Conservation (phyloP, 441 rosid species). For the Capsella rubella region DNA sequence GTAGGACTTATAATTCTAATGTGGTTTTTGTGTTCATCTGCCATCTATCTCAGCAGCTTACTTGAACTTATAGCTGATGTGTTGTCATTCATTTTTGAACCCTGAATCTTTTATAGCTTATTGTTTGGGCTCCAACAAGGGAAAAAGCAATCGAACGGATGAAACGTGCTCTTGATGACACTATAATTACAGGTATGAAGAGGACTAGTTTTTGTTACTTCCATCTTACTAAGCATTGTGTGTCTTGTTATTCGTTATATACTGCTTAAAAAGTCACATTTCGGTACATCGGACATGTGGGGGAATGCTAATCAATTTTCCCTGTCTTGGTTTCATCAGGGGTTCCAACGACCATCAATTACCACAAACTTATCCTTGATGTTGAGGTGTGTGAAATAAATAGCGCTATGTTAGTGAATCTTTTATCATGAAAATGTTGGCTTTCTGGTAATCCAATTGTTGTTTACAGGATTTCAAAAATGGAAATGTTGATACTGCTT, state of each 20-base stretch:
- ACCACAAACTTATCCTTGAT: constrained; percentile 96
- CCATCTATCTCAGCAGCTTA: neutral
- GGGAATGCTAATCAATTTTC: neutral
- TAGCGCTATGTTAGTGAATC: neutral
- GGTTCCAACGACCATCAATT: constrained; percentile 92
- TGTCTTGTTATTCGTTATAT: neutral
- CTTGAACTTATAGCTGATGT: constrained; percentile 22
- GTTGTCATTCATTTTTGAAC: constrained; percentile 7
- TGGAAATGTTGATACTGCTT: constrained; percentile 96
- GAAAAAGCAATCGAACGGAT: constrained; percentile 96
- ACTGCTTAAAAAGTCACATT: neutral
- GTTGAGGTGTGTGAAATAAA: constrained; percentile 65
- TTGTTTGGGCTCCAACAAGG: constrained; percentile 98
- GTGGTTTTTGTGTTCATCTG: neutral
- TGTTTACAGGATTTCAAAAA: constrained; percentile 82
- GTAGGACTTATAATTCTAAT: no score
- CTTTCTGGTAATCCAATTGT: constrained; percentile 11
- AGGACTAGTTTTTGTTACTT: neutral
- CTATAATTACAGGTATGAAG: constrained; percentile 75
- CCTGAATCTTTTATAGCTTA: constrained; percentile 61
- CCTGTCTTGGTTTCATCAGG: constrained; percentile 52
- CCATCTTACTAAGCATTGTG: constrained; percentile 5
- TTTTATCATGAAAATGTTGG: constrained; percentile 12
- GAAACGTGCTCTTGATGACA: constrained; percentile 96
- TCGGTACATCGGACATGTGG: neutral